These are phyloP conservation scores for Staphylotrichum tortipilum DNA, from an alignment of 495 filamentous ascomycete species.

Conservation along the genomic window DNA sequence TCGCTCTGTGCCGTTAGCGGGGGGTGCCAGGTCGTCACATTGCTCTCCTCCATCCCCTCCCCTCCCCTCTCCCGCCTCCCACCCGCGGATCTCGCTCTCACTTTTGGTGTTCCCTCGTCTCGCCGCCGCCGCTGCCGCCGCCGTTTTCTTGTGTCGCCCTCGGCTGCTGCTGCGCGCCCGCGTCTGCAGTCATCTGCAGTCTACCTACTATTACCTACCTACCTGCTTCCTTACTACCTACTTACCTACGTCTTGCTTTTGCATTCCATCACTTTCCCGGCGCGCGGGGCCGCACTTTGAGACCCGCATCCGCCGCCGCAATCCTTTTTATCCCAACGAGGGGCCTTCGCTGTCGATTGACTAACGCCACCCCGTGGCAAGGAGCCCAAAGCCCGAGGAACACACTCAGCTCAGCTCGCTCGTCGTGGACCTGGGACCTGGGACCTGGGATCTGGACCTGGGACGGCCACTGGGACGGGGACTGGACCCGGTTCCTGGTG, in stretches of 20 bases:
- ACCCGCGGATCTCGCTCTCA: no score
- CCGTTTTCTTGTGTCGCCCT: conserved; percentile 1
- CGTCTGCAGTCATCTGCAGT: not conserved
- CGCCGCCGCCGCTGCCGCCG: not conserved
- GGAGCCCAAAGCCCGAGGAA: no score
- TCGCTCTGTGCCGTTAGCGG: no score
- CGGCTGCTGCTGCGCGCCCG: not conserved
- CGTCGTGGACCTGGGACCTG: no score
- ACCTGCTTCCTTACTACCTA: not conserved
- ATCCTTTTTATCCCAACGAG: not conserved
- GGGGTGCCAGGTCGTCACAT: no score
- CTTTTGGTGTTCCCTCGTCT: not conserved
- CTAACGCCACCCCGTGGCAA: conserved; percentile 10
- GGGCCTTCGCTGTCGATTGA: not conserved
- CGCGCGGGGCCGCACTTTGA: not conserved
- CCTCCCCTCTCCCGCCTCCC: no score
- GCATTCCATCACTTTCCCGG: not conserved
- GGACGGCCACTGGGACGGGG: no score
- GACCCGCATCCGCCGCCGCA: conserved; percentile 5
- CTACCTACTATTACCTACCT: no score
- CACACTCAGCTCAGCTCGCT: no score
- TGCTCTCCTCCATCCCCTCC: no score
- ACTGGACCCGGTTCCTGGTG: no score
- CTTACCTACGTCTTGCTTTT: not conserved
- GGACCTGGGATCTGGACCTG: no score